Conservation (phyloP, 1,139 yeast species). For the Tardiomyces depauwii region DNA sequence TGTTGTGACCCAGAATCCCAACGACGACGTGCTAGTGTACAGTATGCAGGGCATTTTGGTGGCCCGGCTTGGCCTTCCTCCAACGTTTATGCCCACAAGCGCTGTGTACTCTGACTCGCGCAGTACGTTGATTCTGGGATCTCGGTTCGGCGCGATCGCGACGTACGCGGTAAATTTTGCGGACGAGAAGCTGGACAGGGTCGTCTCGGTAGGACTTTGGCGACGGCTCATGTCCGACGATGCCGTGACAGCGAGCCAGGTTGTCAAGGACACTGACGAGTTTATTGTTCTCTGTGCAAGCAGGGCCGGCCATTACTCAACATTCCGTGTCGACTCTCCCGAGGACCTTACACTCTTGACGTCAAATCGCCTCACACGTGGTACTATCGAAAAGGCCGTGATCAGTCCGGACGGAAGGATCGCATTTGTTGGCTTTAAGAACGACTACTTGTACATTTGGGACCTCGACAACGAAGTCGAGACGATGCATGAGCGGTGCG, state of each 20-base stretch:
- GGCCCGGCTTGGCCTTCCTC: not conserved
- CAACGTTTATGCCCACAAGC: not conserved
- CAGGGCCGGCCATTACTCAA: slow-evolving; percentile 27
- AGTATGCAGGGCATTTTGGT: not conserved
- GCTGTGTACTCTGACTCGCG: not conserved
- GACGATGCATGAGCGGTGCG: slow-evolving; percentile 62
- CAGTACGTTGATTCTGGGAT: slow-evolving; percentile 43
- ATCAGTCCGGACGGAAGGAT: slow-evolving; percentile 38
- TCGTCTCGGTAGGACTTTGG: slow-evolving; percentile 21
- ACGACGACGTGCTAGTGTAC: not conserved
- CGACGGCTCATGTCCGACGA: slow-evolving; percentile 61
- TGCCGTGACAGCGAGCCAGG: slow-evolving; percentile 48
- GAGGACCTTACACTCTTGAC: slow-evolving; percentile 29
- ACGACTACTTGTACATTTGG: slow-evolving; percentile 69
- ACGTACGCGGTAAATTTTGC: slow-evolving; percentile 34
- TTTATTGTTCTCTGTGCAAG: slow-evolving; percentile 20
- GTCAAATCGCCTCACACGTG: slow-evolving; percentile 56
- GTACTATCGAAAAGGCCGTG: slow-evolving; percentile 66
- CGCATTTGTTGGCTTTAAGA: slow-evolving; percentile 70
- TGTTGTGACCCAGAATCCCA: not conserved
- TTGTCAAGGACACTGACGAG: slow-evolving; percentile 6
- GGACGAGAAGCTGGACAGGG: not conserved
- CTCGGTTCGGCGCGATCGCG: slow-evolving; percentile 58
- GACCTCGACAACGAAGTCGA: slow-evolving; percentile 73
- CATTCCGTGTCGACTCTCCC: slow-evolving; percentile 55